Evolutionary conservation across 2,329 filamentous ascomycete species (phyloP), one percentile per base, ranked within the genome.

Genomic region (Fusarium veterinarium): DNA sequence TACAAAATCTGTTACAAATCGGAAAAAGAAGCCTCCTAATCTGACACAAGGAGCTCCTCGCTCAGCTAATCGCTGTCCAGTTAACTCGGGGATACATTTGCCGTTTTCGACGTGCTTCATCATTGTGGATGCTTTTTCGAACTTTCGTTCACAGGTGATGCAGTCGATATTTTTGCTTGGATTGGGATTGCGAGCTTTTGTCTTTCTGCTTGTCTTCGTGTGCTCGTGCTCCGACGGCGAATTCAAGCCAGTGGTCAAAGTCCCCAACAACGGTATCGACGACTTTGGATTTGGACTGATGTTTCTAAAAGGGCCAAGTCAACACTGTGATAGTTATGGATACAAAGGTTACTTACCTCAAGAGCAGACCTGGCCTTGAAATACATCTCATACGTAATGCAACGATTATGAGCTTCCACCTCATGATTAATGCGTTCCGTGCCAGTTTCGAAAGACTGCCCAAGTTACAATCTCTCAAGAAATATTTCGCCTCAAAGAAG

Each of bases 321-420:
- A 48, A 10, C 3, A n/a, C 19, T 4, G 3, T 3, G 19, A 30
- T 11, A n/a, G 5, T 5, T 4, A 20, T n/a, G 8, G 6, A 9
- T 19, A 4, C 8, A 33, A 6, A 8, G 7, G 7, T 8, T 7
- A 51, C 48, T 37, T 38, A 52, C 33, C 13, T 38, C 23, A 3
- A 52, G 33, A 6, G 31, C 10, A 2, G 49, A 8, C 13, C 0
- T 12, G 7, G 49, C 16, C 11, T 8, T 10, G 9, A 52, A 52
- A 19, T 52, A 52, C 9, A 4, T 4, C 5, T 28, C 23, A 11
- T 33, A 52, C 0, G 49, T 52, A 3, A 52, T 52, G 23, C 49
- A 52, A 2, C 33, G 33, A 28, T 52, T 38, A 28, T 52, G 49
- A n/a, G 19, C 49, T 1, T 52, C 49, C 1, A 52, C 13, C 2